Base-by-base conservation (phyloP, 2,329 filamentous ascomycete genomes). In the Colletotrichum abscissum region DNA sequence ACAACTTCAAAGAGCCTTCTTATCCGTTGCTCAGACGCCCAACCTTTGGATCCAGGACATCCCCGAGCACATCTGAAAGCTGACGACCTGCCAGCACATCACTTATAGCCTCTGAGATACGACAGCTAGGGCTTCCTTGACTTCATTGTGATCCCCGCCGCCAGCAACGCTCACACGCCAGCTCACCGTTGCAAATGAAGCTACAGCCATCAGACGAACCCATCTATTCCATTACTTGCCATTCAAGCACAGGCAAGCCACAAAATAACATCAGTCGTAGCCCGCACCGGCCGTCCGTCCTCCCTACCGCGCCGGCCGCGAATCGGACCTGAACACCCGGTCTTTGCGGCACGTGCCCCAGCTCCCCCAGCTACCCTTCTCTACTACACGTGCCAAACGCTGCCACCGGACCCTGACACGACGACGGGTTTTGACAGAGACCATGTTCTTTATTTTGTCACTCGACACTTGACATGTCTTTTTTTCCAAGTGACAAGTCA, bases 311-410 rank as follows among this genome's bases (percentile, higher is more conserved):
- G 30, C 62, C 62, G 46, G 28, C 46, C 59, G 59, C 46, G 55
- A 55, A 67, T 30, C 58, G 22, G 56, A 52, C n/a, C 30, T n/a
- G 30, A 62, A 14, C 12, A 3, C 35, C 35, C 24, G n/a, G 55
- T 19, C 46, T 30, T 26, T 19, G 28, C 55, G 57, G 56, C 60
- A 71, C 67, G 67, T 71, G 66, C 66, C 19, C 38, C 46, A 57
- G 38, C 2, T 14, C 1, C 38, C 33, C 33, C 33, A 33, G 56
- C 49, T 49, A 38, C 52, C 22, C 28, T 16, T 22, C 33, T 12
- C 33, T 46, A 72, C 33, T 46, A 72, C 69, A 69, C 69, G 69
- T 72, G 69, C 58, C 38, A 63, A 72, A 69, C 49, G 69, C 59
- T 35, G 59, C 33, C 33, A 33, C 9, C 33, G 33, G 33, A 4